Evolutionary conservation across 192 early-diverging fungal species (phyloP).

Genomic region (Coemansia sp.): DNA sequence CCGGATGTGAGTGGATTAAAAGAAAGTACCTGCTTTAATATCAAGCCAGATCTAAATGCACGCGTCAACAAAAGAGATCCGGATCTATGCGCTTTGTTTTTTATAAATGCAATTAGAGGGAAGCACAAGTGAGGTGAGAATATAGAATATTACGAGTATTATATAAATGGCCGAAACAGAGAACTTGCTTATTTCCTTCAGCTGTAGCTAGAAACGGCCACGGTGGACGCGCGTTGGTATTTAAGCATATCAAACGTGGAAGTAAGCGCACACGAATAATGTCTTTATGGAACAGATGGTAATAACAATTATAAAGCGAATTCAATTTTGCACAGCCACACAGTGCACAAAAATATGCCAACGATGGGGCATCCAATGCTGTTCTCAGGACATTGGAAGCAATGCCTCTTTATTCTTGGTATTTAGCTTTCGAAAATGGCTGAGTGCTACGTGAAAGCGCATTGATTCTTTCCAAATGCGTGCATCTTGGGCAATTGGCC

Average conservation of each 20-base stretch:
- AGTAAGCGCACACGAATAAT: not conserved
- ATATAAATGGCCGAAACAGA: not conserved
- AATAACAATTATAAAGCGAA: not conserved
- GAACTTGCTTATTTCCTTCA: not conserved
- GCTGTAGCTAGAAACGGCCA: not conserved
- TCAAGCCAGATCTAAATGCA: too few species aligned
- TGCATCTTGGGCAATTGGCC: not conserved
- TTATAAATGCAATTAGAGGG: too few species aligned
- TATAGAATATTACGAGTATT: not conserved
- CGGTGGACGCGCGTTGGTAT: not conserved
- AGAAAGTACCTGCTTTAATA: too few species aligned
- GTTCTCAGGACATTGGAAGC: not conserved
- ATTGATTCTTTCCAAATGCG: not conserved
- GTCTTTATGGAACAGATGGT: not conserved
- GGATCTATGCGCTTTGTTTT: too few species aligned
- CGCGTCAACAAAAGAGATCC: too few species aligned
- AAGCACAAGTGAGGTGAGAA: not conserved
- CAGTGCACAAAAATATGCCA: not conserved
- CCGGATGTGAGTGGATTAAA: too few species aligned
- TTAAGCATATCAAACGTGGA: not conserved
- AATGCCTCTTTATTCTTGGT: not conserved
- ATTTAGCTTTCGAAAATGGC: not conserved
- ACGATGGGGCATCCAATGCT: not conserved
- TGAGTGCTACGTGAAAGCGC: not conserved
- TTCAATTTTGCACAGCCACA: slow-evolving; percentile 3